phyloP scores from a whole-genome alignment of 2,329 filamentous ascomycete species.

The Dactylellina parvicollis region DNA sequence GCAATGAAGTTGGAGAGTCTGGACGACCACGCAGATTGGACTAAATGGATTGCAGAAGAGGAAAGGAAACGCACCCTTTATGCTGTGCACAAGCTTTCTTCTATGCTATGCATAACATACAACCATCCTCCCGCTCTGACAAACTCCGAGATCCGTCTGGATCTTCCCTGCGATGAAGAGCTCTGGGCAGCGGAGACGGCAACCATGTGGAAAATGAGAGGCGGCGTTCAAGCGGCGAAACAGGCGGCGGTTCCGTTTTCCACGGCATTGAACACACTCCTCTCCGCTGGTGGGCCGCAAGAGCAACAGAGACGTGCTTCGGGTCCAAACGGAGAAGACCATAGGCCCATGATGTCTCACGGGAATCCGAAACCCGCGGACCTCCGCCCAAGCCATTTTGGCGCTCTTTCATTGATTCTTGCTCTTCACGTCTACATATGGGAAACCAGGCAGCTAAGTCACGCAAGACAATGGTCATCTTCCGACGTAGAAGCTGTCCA shows the following conservation, averaged over 20 bases:
- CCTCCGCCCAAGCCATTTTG: slow-evolving; percentile 79
- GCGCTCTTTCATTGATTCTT: slow-evolving; percentile 89
- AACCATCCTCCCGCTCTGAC: slow-evolving; percentile 90
- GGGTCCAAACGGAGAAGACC: slow-evolving; percentile 64
- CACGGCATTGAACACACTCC: slow-evolving; percentile 79
- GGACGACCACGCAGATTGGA: slow-evolving; percentile 79
- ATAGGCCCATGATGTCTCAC: slow-evolving; percentile 67
- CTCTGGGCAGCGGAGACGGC: slow-evolving; percentile 85
- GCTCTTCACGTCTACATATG: slow-evolving; percentile 98
- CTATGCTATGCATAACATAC: slow-evolving; percentile 88
- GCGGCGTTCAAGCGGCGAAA: slow-evolving; percentile 75
- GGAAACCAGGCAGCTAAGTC: slow-evolving; percentile 87
- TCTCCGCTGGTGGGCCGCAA: slow-evolving; percentile 72
- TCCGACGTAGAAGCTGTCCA: slow-evolving; percentile 97
- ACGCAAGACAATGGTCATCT: slow-evolving; percentile 86
- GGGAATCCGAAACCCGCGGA: slow-evolving; percentile 44
- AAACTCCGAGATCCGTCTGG: slow-evolving; percentile 90
- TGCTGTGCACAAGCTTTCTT: slow-evolving; percentile 89
- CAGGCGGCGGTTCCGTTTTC: slow-evolving; percentile 81
- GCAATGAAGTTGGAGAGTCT: slow-evolving; percentile 57
- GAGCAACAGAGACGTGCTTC: slow-evolving; percentile 56
- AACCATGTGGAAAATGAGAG: slow-evolving; percentile 81
- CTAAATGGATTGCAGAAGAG: slow-evolving; percentile 86
- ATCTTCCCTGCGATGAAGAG: slow-evolving; percentile 92
- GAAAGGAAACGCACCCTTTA: slow-evolving; percentile 94